A percentile compares a stretch with the other conserved stretches of the same genome.
phyloP scores from a whole-genome alignment of 2,329 filamentous ascomycete genomes.

The Penicillium sp. region DNA sequence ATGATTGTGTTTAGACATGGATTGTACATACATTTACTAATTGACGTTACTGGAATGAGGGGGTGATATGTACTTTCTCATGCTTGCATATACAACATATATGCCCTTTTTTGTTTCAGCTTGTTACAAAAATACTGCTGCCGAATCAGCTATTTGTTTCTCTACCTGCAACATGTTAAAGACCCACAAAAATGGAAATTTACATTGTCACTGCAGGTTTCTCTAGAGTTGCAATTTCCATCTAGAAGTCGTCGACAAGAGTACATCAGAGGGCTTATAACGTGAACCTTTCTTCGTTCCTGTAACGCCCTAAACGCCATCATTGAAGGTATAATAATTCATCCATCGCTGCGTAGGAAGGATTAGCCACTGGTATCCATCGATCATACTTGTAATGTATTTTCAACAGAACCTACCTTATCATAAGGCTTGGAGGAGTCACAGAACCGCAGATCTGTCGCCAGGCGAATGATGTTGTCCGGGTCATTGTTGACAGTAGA shows the following conservation, averaged over 20 bases:
- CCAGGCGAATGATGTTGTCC: conserved; percentile 53
- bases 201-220: background rate
- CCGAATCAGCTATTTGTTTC: background rate
- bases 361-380: background rate
- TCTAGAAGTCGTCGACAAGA: too few species aligned
- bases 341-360: conserved; percentile 36
- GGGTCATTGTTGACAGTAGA: conserved; percentile 57
- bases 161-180: background rate
- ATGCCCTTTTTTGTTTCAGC: background rate
- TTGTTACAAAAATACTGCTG: background rate
- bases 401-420: conserved; percentile 28
- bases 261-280: too few species aligned
- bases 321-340: conserved; percentile 40
- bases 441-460: conserved; percentile 58
- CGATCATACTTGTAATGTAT: background rate
- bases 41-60: conserved; percentile 13
- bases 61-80: background rate
- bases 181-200: too few species aligned
- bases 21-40: too few species aligned
- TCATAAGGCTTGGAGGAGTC: conserved; percentile 54
- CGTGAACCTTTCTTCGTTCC: background rate
- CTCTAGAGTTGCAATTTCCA: background rate
- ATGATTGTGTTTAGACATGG: conserved; percentile 8
- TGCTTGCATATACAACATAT: background rate
- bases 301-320: conserved; percentile 28